Evolutionary conservation across 352 stramenopile species (phyloP), one percentile per base, ranked within the genome.

Genomic region (Blastocystis sp.): DNA sequence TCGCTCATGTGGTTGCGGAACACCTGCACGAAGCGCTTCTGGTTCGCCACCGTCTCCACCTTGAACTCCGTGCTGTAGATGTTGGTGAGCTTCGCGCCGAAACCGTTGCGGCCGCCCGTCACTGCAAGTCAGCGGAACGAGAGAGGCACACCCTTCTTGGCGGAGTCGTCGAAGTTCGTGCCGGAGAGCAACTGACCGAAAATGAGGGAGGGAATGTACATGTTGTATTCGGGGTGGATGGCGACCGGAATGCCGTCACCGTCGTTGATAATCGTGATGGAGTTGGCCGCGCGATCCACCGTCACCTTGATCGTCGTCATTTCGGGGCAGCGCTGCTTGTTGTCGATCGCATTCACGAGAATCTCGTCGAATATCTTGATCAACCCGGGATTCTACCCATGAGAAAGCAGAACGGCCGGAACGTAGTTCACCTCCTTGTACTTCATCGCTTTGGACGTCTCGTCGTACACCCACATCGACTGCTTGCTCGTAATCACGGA

Each of bases 341-440:
- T 99, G 89, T 99, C 97, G 40, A 96, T 97, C 0, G 97, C 97
- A 91, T 99, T 99, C 64, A 98, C 96, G 21, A 99, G 96, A 78
- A 99, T 98, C 89, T 99, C 96, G 90, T 99, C 96, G 90, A 98
- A 98, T 88, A 98, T 97, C 92, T 99, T 99, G 89, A 97, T 95
- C 38, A 98, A 89, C 40, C 95, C 96, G 17, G 96, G 96, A 21
- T 71, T 89, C 86, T 64, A 67, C 11, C 19, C 7, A 2, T 23
- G 0, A 88, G 3, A 1, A 64, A 61, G 14, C 17, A 53, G n/a
- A 7, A 64, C 61, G 1, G 17, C 19, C 19, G 7, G 7, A 76
- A 92, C 90, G 88, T 91, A 95, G 0, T 94, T 98, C 89, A 98
- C 95, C 80, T 96, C 94, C 62, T 93, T 92, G 86, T 95, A 90